Evolutionary conservation across 306 rosid species (phyloP).

Genomic region (Lablab purpureus): DNA sequence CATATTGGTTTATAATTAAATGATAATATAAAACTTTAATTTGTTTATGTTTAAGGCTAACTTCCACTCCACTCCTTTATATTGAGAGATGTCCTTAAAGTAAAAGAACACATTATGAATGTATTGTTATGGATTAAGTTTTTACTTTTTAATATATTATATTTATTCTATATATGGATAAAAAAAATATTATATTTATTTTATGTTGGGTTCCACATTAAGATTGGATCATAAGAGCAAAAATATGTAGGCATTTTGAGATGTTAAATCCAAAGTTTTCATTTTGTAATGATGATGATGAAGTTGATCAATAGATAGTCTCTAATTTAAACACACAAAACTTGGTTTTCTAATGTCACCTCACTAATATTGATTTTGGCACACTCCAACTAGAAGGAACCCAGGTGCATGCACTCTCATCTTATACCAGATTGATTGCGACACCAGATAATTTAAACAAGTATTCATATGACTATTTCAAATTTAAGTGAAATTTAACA

Average conservation of each 20-base stretch:
- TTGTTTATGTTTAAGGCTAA: too few relatives aligned
- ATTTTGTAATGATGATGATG: not conserved
- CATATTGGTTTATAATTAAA: too few relatives aligned
- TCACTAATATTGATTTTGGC: not conserved
- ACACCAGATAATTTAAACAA: not conserved
- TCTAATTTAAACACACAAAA: not conserved
- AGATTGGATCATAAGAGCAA: not conserved
- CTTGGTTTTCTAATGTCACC: conserved; percentile 10
- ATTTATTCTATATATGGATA: too few relatives aligned
- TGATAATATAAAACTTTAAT: too few relatives aligned
- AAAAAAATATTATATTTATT: too few relatives aligned
- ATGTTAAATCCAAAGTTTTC: not conserved
- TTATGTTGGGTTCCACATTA: too few relatives aligned
- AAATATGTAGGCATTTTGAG: not conserved
- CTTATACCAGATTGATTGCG: not conserved
- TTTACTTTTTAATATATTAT: too few relatives aligned
- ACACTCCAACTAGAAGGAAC: not conserved
- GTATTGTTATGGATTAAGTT: too few relatives aligned
- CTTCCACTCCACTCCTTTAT: too few relatives aligned
- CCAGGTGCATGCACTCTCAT: not conserved
- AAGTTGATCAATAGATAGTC: not conserved
- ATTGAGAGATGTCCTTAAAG: too few relatives aligned
- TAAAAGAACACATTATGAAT: too few relatives aligned
- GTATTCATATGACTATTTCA: not conserved
- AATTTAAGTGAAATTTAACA: not conserved